These are phyloP conservation scores for Emergomyces pasteurianus DNA, from an alignment of 2,329 filamentous ascomycete species.

Conservation along the genomic window DNA sequence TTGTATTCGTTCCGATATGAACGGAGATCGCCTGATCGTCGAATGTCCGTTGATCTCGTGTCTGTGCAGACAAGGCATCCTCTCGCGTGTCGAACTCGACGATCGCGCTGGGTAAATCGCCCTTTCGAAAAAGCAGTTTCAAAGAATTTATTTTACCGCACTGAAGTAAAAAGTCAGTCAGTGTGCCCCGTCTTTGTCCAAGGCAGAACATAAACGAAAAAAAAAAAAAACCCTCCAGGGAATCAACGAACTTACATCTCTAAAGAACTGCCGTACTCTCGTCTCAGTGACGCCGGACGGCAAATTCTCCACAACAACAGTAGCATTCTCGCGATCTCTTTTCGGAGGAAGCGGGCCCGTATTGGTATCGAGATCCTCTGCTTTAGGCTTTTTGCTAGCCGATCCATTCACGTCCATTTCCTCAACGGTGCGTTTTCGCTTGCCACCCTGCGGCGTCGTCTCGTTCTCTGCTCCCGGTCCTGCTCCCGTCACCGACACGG, in stretches of 20 bases:
- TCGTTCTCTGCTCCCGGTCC: conserved; percentile 19
- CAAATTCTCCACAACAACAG: conserved; percentile 67
- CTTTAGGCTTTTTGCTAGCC: conserved; percentile 55
- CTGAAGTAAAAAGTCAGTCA: conserved; percentile 2
- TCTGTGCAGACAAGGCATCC: conserved; percentile 68
- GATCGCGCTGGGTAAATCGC: conserved; percentile 54
- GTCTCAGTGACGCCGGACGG: conserved; percentile 57
- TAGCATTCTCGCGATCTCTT: conserved; percentile 83
- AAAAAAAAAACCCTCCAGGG: not conserved
- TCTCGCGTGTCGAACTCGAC: conserved; percentile 76
- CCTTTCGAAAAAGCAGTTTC: conserved; percentile 50
- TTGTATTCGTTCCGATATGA: conserved; percentile 61
- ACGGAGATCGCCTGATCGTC: conserved; percentile 63
- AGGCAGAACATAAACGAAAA: not conserved
- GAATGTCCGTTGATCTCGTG: conserved; percentile 70
- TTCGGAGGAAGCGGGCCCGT: conserved; percentile 37
- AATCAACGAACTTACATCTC: conserved; percentile 41
- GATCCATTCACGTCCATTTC: conserved; percentile 41
- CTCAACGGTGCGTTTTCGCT: conserved; percentile 60
- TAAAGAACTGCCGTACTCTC: conserved; percentile 78
- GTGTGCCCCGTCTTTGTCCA: not conserved
- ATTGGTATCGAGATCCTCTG: conserved; percentile 25
- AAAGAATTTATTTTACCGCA: conserved; percentile 76
- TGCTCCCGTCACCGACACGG: conserved; percentile 12
- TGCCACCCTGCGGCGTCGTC: conserved; percentile 30